Percentiles rank a stretch among this genome's conserved stretches.
phyloP scores from a whole-genome alignment of 1,139 yeast genomes.

The Lodderomyces elongisporus region DNA sequence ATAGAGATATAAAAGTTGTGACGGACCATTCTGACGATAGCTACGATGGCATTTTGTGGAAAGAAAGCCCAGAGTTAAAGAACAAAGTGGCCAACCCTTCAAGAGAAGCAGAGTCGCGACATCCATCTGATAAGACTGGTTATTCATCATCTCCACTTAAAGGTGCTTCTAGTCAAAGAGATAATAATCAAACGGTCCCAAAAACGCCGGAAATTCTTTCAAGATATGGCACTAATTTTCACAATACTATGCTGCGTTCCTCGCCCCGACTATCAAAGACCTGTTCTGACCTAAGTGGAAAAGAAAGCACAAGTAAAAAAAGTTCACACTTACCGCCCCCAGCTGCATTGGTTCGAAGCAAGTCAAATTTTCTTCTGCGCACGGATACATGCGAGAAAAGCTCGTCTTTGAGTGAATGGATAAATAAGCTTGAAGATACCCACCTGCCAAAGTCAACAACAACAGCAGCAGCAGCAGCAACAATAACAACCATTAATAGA shows the following conservation, averaged over 20 bases:
- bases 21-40: conserved; percentile 44
- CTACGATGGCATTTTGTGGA: conserved; percentile 44
- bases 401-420: conserved; percentile 25
- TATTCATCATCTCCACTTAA: background rate
- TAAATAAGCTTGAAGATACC: conserved; percentile 27
- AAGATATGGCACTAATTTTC: conserved; percentile 34
- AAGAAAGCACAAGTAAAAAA: conserved; percentile 4
- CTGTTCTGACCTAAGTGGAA: conserved; percentile 22
- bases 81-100: background rate
- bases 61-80: conserved; percentile 23
- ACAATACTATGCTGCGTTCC: conserved; percentile 17
- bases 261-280: conserved; percentile 24
- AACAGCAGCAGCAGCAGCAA: conserved; percentile 6
- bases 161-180: background rate
- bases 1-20: conserved; percentile 4
- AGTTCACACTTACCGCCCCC: conserved; percentile 4
- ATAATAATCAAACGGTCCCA: conserved; percentile 2
- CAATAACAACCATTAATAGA: conserved; percentile 1
- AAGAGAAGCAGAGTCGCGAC: too few species aligned
- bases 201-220: conserved; percentile 31
- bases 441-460: conserved; percentile 5
- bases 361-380: conserved; percentile 26
- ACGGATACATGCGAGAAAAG: conserved; percentile 9
- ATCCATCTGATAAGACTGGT: background rate
- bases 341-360: conserved; percentile 24